Evolutionary conservation across 116 monocot species (phyloP).

Genomic region (Thalassia testudinum): DNA sequence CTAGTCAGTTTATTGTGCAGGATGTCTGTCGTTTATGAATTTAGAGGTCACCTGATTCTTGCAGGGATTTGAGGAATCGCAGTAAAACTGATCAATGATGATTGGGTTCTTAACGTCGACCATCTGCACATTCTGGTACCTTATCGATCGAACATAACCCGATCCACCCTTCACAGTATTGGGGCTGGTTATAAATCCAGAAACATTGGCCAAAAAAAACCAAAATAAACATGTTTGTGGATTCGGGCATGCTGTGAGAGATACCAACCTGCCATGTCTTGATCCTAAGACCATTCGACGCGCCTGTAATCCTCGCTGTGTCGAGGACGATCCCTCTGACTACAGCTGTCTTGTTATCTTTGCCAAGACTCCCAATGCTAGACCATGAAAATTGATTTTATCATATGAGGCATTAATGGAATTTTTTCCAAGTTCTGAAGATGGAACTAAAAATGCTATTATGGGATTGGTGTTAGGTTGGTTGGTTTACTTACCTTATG

Average conservation of each 20-base stretch:
- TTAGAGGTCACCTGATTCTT: constrained; percentile 46
- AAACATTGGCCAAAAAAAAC: neutral
- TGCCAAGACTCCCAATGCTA: constrained; percentile 96
- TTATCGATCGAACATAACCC: constrained; percentile 54
- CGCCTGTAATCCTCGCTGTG: constrained; percentile 48
- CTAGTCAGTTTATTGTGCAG: neutral
- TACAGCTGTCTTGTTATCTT: constrained; percentile 41
- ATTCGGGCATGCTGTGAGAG: neutral
- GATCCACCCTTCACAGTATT: constrained; percentile 62
- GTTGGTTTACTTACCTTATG: constrained; percentile 46
- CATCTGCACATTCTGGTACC: constrained; percentile 74
- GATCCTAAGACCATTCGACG: constrained; percentile 81
- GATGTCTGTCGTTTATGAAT: neutral
- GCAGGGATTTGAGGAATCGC: constrained; percentile 61
- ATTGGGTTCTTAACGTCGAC: constrained; percentile 73
- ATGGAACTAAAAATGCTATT: neutral
- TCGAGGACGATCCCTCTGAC: constrained; percentile 65
- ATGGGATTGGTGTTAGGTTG: neutral
- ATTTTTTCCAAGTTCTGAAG: neutral
- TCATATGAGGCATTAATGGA: constrained; percentile 4
- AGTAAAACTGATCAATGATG: constrained; percentile 97
- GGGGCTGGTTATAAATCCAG: neutral
- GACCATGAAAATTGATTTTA: neutral
- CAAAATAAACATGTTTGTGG: neutral
- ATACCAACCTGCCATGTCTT: constrained; percentile 84